Conservation (phyloP, 2,329 filamentous ascomycete genomes). For the Aspergillus tubingensis region DNA sequence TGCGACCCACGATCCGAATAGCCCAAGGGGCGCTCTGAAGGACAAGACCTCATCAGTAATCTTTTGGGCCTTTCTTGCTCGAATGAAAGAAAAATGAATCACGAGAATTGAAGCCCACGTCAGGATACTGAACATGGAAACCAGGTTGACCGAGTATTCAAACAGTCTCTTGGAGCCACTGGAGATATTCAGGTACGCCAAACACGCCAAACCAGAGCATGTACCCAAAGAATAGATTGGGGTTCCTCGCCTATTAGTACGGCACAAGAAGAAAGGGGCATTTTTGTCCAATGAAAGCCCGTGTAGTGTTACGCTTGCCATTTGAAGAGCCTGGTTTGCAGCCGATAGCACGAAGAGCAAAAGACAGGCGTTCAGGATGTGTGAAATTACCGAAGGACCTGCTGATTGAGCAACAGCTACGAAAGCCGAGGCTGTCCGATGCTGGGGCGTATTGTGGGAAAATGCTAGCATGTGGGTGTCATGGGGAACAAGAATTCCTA, state of each 20-base stretch:
- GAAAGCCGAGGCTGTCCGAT: conserved; percentile 67
- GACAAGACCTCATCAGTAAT: conserved; percentile 58
- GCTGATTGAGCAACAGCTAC: conserved; percentile 69
- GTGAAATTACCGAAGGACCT: conserved; percentile 63
- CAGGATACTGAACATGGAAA: conserved; percentile 65
- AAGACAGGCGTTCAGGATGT: conserved; percentile 72
- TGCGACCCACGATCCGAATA: conserved; percentile 66
- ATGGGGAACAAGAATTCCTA: conserved; percentile 76
- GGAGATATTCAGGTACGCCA: conserved; percentile 67
- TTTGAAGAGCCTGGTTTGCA: conserved; percentile 74
- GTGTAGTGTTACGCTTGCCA: conserved; percentile 69
- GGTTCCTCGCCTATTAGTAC: conserved; percentile 68
- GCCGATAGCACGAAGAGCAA: conserved; percentile 74
- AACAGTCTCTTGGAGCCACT: conserved; percentile 60
- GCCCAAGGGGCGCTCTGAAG: conserved; percentile 70
- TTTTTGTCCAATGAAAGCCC: conserved; percentile 71
- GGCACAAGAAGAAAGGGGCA: conserved; percentile 69
- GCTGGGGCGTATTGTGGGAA: conserved; percentile 40
- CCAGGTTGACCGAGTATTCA: conserved; percentile 65
- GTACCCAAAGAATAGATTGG: conserved; percentile 66
- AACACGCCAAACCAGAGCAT: conserved; percentile 61
- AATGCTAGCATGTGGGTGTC: conserved; percentile 60
- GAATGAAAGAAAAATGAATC: conserved; percentile 67
- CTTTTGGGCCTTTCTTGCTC: conserved; percentile 61
- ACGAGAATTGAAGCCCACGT: conserved; percentile 69